phyloP scores from a whole-genome alignment of 2,329 filamentous ascomycete genomes.

The Diaporthe sp. region DNA sequence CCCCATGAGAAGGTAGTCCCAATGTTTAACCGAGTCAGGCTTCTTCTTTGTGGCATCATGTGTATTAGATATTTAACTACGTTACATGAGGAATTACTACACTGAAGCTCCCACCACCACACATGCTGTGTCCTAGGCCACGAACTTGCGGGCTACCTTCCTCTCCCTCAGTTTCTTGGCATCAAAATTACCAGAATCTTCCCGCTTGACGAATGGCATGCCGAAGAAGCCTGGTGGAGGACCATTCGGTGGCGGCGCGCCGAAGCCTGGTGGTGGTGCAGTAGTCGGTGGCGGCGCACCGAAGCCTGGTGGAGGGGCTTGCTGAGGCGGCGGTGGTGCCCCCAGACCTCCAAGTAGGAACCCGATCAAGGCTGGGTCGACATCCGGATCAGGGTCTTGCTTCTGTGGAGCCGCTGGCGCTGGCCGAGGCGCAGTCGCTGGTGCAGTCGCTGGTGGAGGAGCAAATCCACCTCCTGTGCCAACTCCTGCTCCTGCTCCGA shows the following conservation, averaged over 20 bases:
- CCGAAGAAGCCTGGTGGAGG: conserved; percentile 21
- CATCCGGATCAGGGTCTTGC: background rate
- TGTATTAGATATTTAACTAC: conserved; percentile 7
- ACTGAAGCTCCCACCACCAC: background rate
- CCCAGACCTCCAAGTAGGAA: background rate
- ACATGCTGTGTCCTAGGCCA: background rate
- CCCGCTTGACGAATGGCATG: conserved; percentile 9
- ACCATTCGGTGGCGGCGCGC: background rate
- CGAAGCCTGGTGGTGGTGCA: background rate
- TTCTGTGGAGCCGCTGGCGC: background rate
- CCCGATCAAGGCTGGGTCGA: conserved; percentile 17
- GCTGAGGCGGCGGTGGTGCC: background rate
- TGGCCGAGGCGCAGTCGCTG: background rate
- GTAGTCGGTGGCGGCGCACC: background rate
- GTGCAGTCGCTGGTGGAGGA: background rate
- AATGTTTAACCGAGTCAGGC: background rate
- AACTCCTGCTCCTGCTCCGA: background rate
- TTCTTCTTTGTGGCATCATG: background rate
- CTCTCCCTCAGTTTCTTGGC: background rate
- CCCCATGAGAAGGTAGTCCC: background rate
- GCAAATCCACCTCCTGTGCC: background rate
- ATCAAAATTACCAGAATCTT: background rate
- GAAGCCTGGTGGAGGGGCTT: background rate
- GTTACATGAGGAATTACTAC: background rate
- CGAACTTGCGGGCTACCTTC: background rate